Base-by-base conservation (phyloP, 2,329 filamentous ascomycete genomes). In the Ustilaginoidea virens region DNA sequence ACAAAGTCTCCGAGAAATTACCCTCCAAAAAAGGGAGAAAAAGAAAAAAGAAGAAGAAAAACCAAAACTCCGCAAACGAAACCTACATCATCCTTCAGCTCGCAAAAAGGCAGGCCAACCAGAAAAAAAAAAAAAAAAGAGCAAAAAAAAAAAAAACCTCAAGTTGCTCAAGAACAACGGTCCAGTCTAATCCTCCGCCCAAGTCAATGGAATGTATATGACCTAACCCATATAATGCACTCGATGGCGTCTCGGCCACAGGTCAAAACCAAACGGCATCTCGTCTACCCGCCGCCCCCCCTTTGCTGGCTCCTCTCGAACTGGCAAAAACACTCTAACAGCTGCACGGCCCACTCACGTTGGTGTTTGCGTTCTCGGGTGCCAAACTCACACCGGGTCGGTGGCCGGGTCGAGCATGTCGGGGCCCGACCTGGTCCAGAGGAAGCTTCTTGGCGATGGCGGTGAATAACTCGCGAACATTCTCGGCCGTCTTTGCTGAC, bases 401-500 rank as follows among this genome's bases (percentile, higher is more conserved):
- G 49, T 71, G 66, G 27, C 68, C 68, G 9, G 67, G 64, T 33
- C 86, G 69, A 49, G 86, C 66, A 53, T 86, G 86, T 51, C 87
- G 74, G 38, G 87, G 83, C n/a, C 86, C 87, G 28, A 76, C 86
- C 58, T 96, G 90, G 50, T 98, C 90, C 43, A 96, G 75, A 18
- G 90, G 90, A 40, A 98, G 67, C 60, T 93, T 96, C 76, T 87
- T 93, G 37, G 90, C 90, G 51, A 98, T 96, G 33, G 85, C 85
- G 23, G 87, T 94, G 59, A 98, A 98, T 30, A 98, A 67, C 44
- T 96, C 90, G 47, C 76, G 73, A 31, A 98, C 90, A 46, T 98
- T 98, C 59, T 92, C 85, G 33, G 85, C 80, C 21, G 87, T 93
- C 68, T 98, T 98, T 40, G 90, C 90, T 8, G 86, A 94, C 4